Percentiles rank a stretch among this genome's conserved stretches.
Evolutionary conservation across 345 rosid genomes (phyloP).

Genomic region (Capsella bursapastoris): DNA sequence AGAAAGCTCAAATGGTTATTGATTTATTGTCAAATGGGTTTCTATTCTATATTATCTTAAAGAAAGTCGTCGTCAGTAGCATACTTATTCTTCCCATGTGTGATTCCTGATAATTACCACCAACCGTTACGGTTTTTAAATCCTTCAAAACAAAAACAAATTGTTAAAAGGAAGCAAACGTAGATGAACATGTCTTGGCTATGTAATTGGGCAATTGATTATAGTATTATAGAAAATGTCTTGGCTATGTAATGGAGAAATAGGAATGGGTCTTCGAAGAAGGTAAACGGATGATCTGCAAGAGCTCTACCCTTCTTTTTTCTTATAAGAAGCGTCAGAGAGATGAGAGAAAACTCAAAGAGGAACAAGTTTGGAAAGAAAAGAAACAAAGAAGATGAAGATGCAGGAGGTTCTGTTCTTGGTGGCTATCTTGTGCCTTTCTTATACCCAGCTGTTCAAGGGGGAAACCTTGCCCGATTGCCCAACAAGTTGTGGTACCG

Average conservation of each 20-base stretch:
- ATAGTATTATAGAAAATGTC: neutral
- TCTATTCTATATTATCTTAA: neutral
- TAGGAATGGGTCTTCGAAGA: neutral
- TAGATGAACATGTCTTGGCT: neutral
- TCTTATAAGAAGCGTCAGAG: neutral
- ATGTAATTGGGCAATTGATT: neutral
- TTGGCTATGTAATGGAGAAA: neutral
- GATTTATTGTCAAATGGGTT: neutral
- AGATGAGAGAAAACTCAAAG: neutral
- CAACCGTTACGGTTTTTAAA: neutral
- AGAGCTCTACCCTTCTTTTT: too few relatives aligned
- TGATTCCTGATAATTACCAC: neutral
- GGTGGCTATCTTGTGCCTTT: neutral
- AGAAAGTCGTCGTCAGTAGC: neutral
- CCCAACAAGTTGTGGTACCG: constrained; percentile 28
- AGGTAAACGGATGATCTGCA: neutral
- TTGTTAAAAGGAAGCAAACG: neutral
- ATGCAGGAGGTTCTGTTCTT: constrained; percentile 17
- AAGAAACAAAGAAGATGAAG: constrained; percentile 16
- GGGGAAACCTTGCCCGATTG: constrained; percentile 21
- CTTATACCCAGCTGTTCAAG: neutral
- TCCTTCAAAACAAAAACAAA: neutral
- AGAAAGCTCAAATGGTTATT: neutral
- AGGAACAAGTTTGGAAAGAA: constrained; percentile 9
- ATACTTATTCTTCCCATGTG: neutral